Percentiles rank a stretch among this genome's conserved stretches.
These are phyloP conservation scores for Teunomyces barrocoloradensis DNA, from an alignment of 805 yeast species.

Conservation along the genomic window DNA sequence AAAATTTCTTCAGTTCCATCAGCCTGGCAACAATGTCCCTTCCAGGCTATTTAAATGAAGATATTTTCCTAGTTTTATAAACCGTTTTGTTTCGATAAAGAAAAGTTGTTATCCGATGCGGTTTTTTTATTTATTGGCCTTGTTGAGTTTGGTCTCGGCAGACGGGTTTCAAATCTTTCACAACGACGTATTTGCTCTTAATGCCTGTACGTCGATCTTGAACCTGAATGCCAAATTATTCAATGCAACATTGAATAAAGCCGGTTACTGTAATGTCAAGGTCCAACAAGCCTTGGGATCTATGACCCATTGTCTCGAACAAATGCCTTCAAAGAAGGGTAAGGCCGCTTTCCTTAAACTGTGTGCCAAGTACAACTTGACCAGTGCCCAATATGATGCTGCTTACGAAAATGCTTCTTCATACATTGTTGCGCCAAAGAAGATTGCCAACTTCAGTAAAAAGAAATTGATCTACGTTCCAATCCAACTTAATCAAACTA, in stretches of 20 bases:
- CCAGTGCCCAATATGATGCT: conserved; percentile 29
- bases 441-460: conserved; percentile 9
- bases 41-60: background rate
- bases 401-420: conserved; percentile 43
- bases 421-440: conserved; percentile 32
- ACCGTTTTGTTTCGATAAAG: background rate
- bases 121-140: conserved; percentile 11
- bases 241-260: conserved; percentile 18
- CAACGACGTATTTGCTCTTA: conserved; percentile 22
- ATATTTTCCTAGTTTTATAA: background rate
- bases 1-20: background rate
- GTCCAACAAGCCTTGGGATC: conserved; percentile 40
- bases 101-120: conserved; percentile 2
- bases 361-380: conserved; percentile 20
- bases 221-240: conserved; percentile 26
- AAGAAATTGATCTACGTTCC: conserved; percentile 29
- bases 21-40: background rate
- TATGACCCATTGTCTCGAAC: conserved; percentile 32
- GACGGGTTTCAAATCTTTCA: conserved; percentile 8
- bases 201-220: conserved; percentile 24
- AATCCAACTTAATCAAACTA: conserved; percentile 22
- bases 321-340: conserved; percentile 16
- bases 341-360: conserved; percentile 13
- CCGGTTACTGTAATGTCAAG: conserved; percentile 31
- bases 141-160: background rate